phyloP scores from a whole-genome alignment of 306 rosid species.

The Vachellia pachyceras region DNA sequence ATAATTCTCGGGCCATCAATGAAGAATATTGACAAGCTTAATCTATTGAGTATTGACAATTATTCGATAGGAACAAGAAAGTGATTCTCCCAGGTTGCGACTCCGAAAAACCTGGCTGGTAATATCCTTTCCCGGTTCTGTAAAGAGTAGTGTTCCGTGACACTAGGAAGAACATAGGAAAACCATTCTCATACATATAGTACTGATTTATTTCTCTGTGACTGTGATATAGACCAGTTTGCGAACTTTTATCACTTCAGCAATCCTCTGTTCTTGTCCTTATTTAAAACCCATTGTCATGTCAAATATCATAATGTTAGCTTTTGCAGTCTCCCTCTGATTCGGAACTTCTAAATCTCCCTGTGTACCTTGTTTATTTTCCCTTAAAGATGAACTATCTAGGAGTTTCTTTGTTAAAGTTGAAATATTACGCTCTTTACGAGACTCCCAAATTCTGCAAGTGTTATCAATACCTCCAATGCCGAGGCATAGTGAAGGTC shows the following conservation, averaged over 20 bases:
- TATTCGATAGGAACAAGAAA: background rate
- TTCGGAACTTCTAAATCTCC: background rate
- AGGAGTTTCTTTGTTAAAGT: constrained; percentile 40
- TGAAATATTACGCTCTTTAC: constrained; percentile 10
- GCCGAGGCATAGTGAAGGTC: constrained; percentile 76
- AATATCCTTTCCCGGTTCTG: background rate
- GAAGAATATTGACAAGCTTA: background rate
- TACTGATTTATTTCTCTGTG: background rate
- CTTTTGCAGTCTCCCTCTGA: background rate
- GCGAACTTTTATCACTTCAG: background rate
- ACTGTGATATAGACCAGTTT: background rate
- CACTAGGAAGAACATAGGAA: background rate
- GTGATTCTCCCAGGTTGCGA: background rate
- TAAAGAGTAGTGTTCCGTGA: background rate
- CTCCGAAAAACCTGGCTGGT: background rate
- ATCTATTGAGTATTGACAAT: background rate
- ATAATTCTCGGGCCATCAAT: background rate
- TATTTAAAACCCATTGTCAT: background rate
- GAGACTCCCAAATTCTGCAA: background rate
- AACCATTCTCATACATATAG: background rate
- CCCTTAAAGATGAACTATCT: constrained; percentile 23
- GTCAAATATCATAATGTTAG: background rate
- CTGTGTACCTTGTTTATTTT: background rate
- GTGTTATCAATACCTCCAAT: constrained; percentile 46
- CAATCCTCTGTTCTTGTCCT: background rate